phyloP scores from a whole-genome alignment of 768 basidiomycete genomes.

The Podaxis pistillaris region DNA sequence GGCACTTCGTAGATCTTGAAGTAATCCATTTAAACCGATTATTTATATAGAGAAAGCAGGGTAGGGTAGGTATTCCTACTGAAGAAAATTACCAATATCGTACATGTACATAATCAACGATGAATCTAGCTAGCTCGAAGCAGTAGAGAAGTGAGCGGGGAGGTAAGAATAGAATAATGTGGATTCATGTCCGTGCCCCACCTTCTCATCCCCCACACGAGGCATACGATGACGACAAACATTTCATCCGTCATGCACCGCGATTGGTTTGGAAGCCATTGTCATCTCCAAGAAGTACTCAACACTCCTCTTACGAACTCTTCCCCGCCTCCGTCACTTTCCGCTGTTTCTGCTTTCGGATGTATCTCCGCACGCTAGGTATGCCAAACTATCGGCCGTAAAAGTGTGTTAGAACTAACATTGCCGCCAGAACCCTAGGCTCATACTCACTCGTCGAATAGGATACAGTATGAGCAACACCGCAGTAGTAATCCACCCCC shows the following conservation, averaged over 20 bases:
- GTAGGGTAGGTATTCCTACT: background rate
- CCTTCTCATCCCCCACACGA: background rate
- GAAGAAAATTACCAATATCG: no score
- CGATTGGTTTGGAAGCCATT: background rate
- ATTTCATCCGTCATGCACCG: background rate
- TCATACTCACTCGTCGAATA: conserved; percentile 51
- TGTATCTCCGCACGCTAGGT: conserved; percentile 53
- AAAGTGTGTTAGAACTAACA: background rate
- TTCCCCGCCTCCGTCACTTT: conserved; percentile 33
- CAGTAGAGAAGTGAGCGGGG: background rate
- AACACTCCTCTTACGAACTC: conserved; percentile 22
- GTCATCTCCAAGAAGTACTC: background rate
- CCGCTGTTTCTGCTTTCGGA: conserved; percentile 40
- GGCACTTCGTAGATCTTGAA: background rate
- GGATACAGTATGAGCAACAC: conserved; percentile 70
- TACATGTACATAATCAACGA: background rate
- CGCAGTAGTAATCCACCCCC: conserved; percentile 64
- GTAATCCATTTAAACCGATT: background rate
- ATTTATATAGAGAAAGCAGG: background rate
- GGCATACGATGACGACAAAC: background rate
- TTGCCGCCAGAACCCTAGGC: conserved; percentile 8
- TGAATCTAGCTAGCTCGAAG: background rate
- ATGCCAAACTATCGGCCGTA: conserved; percentile 56
- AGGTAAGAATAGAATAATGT: background rate
- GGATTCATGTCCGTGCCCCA: background rate